These are phyloP conservation scores for Saksenaea vasiformis DNA, from an alignment of 371 early-diverging fungal genomes.

Conservation along the genomic window DNA sequence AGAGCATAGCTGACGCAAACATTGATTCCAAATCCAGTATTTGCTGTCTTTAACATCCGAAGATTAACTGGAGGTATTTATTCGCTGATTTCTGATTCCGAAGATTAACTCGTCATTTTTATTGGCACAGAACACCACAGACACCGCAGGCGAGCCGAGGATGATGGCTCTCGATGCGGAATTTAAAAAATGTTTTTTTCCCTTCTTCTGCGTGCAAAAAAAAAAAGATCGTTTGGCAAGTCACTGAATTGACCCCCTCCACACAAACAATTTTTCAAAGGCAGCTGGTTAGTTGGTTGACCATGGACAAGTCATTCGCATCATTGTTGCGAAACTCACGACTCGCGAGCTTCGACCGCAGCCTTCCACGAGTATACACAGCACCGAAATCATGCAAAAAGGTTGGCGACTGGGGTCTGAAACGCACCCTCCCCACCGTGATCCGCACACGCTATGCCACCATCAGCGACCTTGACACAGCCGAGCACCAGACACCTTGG, in stretches of 20 bases:
- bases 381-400: conserved; percentile 51
- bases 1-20: too few relatives aligned
- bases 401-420: conserved; percentile 80
- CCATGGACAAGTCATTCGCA: conserved; percentile 75
- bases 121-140: too few relatives aligned
- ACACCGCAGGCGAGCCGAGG: too few relatives aligned
- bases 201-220: too few relatives aligned
- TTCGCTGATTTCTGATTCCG: too few relatives aligned
- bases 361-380: conserved; percentile 73
- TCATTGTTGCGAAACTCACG: conserved; percentile 71
- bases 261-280: not conserved
- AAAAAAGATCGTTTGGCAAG: not conserved
- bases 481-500: conserved; percentile 77
- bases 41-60: too few relatives aligned
- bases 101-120: too few relatives aligned
- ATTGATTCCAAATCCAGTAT: too few relatives aligned
- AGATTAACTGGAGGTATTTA: too few relatives aligned
- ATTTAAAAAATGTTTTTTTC: too few relatives aligned
- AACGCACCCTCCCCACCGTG: conserved; percentile 70
- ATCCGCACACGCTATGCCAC: conserved; percentile 63
- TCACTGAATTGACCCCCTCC: not conserved
- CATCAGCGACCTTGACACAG: conserved; percentile 67
- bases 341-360: conserved; percentile 70
- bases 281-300: not conserved
- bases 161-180: too few relatives aligned